Conservation (phyloP, 2,329 filamentous ascomycete species). For the Piedraia hortae region DNA sequence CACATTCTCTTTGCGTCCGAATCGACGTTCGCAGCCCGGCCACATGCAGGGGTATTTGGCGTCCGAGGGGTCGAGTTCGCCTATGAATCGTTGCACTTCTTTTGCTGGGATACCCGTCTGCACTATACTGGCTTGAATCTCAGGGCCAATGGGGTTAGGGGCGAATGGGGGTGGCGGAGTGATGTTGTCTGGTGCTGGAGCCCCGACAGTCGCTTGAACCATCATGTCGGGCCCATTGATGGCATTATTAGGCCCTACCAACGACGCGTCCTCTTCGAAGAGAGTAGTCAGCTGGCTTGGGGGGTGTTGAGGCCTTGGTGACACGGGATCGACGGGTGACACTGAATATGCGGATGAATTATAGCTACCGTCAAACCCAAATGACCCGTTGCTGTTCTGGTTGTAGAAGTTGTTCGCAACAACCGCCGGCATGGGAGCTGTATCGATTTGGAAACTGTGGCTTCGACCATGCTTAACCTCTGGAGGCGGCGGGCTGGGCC, state of each 20-base stretch:
- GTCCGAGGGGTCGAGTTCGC: constrained; percentile 17
- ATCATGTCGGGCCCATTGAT: constrained; percentile 4
- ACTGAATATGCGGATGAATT: constrained; percentile 23
- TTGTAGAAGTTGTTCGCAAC: too few relatives aligned
- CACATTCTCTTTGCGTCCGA: constrained; percentile 96
- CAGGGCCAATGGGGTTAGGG: constrained; percentile 13
- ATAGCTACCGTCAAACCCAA: constrained; percentile 18
- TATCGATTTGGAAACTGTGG: constrained; percentile 21
- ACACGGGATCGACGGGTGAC: constrained; percentile 20
- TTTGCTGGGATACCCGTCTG: constrained; percentile 71
- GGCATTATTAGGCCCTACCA: too few relatives aligned
- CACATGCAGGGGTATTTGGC: constrained; percentile 23
- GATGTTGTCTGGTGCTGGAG: constrained; percentile 11
- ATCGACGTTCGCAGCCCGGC: constrained; percentile 58
- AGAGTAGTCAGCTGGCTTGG: constrained; percentile 14
- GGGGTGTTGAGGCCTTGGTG: constrained; percentile 14
- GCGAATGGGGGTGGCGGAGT: constrained; percentile 6
- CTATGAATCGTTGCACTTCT: constrained; percentile 29
- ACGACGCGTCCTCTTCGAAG: constrained; percentile 10
- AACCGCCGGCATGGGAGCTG: constrained; percentile 25
- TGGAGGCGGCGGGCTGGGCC: constrained; percentile 11
- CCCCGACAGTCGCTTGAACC: constrained; percentile 9
- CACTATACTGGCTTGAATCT: constrained; percentile 32
- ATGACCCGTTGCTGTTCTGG: constrained; percentile 1
- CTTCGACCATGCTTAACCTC: constrained; percentile 10